Conservation (phyloP, 306 rosid species). For the Vigna mungo region DNA sequence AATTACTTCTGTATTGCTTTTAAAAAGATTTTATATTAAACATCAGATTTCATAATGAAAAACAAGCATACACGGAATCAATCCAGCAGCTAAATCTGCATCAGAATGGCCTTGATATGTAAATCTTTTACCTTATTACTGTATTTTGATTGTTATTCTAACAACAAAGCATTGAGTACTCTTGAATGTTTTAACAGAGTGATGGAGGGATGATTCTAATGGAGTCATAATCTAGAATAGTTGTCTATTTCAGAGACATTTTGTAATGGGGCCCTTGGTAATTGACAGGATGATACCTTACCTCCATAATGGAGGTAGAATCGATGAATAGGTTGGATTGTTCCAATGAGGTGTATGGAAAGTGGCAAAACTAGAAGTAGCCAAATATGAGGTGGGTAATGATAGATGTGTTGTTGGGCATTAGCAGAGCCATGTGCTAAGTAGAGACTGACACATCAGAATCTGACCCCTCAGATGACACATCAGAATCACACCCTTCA, state of each 20-base stretch:
- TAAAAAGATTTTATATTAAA: no score
- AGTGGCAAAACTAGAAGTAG: conserved; percentile 34
- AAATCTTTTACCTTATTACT: no score
- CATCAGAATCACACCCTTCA: conserved; percentile 43
- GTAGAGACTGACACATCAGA: conserved; percentile 44
- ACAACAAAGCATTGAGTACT: no score
- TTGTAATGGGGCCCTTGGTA: background rate
- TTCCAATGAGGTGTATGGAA: conserved; percentile 46
- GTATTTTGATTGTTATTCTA: no score
- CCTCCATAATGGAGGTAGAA: conserved; percentile 50
- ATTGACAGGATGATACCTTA: conserved; percentile 31
- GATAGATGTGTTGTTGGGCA: conserved; percentile 50
- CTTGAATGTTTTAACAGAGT: no score
- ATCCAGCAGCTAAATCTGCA: no score
- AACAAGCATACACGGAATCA: no score
- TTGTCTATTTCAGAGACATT: background rate
- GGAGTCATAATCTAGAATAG: background rate
- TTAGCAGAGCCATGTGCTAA: conserved; percentile 43
- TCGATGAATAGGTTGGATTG: conserved; percentile 39
- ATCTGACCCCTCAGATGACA: conserved; percentile 37
- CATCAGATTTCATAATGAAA: no score
- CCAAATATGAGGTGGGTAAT: conserved; percentile 35
- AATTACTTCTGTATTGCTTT: no score
- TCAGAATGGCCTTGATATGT: no score
- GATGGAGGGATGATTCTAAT: background rate